Base-by-base conservation (phyloP, 2,329 filamentous ascomycete genomes). In the Fusarium verticillioides region DNA sequence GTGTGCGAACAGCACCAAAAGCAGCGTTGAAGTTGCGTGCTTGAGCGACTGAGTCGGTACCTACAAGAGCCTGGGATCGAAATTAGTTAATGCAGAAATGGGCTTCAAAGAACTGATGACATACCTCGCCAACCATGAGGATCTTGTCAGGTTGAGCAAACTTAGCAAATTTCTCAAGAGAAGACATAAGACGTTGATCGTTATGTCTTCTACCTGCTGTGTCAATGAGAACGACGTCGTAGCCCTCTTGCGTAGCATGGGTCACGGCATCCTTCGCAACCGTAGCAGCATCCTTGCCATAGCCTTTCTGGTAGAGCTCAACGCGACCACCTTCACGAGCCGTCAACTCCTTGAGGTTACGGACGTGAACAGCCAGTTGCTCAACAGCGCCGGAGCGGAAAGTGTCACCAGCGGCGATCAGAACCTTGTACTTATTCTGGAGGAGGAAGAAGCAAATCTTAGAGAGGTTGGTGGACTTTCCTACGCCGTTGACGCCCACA, bases 381-480 rank as follows among this genome's bases (percentile, higher is more conserved):
- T 99, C 96, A 59, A 99, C 97, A 43, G 96, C 96, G 39, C 96
- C 96, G 15, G 95, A 97, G 75, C 96, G 93, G 88, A 99, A 99
- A 6, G 96, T 99, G 82, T 99, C 96, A 77, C 94, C 96, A 15
- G 96, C 96, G 19, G 94, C 96, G 75, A 99, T 94, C 64, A 99
- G 89, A 21, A 99, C 95, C 79, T 93, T 93, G 86, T 97, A 97
- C 81, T 97, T 95, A 86, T 99, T 99, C 83, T 99, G 96, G 37
- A 99, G 87, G 42, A 99, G 87, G 85, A 99, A 99, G 84, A 96
- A 99, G 82, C 95, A 97, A 75, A 99, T 97, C 83, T 99, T 99
- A 82, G 94, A 96, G 42, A 99, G 87, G 81, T 98, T 98, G 59
- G 96, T 99, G 21, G 95, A 98, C 85, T 99, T 99, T 79, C 96